Evolutionary conservation across 2,329 filamentous ascomycete species (phyloP).

Genomic region (Aspergillus neotritici): DNA sequence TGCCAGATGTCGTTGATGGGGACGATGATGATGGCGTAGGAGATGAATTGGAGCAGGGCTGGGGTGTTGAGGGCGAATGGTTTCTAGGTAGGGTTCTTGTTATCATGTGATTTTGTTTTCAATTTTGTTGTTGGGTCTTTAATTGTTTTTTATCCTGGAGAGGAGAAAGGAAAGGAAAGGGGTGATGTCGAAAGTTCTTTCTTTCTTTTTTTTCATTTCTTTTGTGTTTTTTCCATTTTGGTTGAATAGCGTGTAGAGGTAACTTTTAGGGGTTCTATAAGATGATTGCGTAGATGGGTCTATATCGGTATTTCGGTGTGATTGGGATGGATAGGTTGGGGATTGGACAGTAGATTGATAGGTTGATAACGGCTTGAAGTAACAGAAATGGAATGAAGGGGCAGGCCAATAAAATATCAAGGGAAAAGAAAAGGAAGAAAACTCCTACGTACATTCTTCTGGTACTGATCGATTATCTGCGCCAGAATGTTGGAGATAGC

Average conservation of each 20-base stretch:
- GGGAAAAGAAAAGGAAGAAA: background rate
- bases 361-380: background rate
- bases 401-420: background rate
- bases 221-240: background rate
- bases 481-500: constrained; percentile 35
- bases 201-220: constrained; percentile 1
- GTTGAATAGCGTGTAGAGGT: background rate
- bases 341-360: background rate
- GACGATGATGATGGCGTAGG: constrained; percentile 66
- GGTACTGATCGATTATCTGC: constrained; percentile 34
- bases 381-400: background rate
- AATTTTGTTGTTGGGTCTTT: constrained; percentile 1
- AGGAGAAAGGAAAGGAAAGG: too few relatives aligned
- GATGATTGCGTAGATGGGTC: too few relatives aligned
- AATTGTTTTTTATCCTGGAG: background rate
- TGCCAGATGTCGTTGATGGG: constrained; percentile 89
- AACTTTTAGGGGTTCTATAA: too few relatives aligned
- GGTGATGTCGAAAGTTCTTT: background rate
- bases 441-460: constrained; percentile 25
- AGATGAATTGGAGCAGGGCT: constrained; percentile 68
- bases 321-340: background rate
- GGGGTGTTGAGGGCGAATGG: constrained; percentile 59
- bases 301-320: background rate
- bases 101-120: background rate
- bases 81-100: constrained; percentile 44